These are phyloP conservation scores for Thraustochytrium sp. DNA, from an alignment of 352 stramenopile species.

Conservation along the genomic window DNA sequence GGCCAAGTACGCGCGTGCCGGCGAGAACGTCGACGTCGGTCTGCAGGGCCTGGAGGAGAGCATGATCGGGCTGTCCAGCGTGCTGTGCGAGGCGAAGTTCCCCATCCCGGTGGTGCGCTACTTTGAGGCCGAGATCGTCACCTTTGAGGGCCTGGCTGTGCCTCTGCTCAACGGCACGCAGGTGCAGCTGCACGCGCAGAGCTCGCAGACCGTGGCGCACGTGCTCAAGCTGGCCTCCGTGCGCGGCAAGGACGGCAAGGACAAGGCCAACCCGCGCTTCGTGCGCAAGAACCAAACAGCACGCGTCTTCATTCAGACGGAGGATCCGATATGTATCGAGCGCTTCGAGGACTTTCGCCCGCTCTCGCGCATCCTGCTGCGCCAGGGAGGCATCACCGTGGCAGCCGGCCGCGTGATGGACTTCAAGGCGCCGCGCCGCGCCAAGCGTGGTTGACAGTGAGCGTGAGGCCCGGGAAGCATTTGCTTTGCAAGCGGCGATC, in stretches of 20 bases:
- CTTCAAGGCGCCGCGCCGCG: background rate
- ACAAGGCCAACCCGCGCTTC: slow-evolving; percentile 39
- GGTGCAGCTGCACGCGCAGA: slow-evolving; percentile 14
- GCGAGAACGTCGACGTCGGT: slow-evolving; percentile 36
- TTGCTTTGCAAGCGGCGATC: background rate
- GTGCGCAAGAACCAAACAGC: slow-evolving; percentile 36
- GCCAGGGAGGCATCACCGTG: slow-evolving; percentile 21
- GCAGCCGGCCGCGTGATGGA: background rate
- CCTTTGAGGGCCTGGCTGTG: background rate
- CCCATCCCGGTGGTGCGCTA: slow-evolving; percentile 2
- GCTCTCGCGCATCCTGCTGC: slow-evolving; percentile 20
- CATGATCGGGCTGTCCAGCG: background rate
- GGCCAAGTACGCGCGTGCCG: background rate
- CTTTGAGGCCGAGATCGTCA: slow-evolving; percentile 18
- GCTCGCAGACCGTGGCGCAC: background rate
- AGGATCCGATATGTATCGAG: slow-evolving; percentile 15
- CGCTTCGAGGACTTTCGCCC: slow-evolving; percentile 21
- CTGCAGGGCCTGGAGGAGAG: slow-evolving; percentile 17
- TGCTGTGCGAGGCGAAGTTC: slow-evolving; percentile 27
- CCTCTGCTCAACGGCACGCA: slow-evolving; percentile 26
- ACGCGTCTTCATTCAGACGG: slow-evolving; percentile 9
- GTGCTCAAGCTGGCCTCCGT: slow-evolving; percentile 1
- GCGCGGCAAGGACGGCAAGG: background rate
- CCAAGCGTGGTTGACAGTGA: background rate
- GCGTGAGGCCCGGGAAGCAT: too few species aligned